Conservation (phyloP, 352 stramenopile species). For the Pythium rishiriense region DNA sequence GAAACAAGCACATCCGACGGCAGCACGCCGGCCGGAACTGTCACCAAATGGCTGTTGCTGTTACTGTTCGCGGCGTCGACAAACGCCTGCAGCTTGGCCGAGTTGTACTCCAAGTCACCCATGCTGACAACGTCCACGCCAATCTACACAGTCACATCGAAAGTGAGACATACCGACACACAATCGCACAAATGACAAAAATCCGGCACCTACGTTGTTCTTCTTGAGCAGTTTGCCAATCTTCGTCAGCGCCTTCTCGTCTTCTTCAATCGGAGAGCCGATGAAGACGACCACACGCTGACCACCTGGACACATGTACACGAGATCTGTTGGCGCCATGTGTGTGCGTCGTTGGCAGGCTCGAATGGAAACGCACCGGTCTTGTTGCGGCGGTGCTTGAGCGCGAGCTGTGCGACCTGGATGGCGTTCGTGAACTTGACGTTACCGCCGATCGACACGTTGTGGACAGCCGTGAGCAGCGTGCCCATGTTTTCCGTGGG, state of each 20-base stretch:
- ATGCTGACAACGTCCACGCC: constrained; percentile 98
- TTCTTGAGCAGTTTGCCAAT: constrained; percentile 99
- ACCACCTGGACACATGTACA: constrained; percentile 36
- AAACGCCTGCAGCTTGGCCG: constrained; percentile 87
- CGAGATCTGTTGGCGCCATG: no score
- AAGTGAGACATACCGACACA: background rate
- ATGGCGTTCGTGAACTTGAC: constrained; percentile 96
- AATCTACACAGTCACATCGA: constrained; percentile 53
- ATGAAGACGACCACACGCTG: constrained; percentile 97
- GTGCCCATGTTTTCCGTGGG: constrained; percentile 98
- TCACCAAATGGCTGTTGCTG: constrained; percentile 95
- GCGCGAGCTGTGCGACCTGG: constrained; percentile 95
- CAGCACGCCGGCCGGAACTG: constrained; percentile 95
- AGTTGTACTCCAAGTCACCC: constrained; percentile 93
- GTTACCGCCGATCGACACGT: constrained; percentile 83
- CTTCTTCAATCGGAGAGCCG: constrained; percentile 90
- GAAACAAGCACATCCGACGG: constrained; percentile 97
- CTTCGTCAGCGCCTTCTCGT: constrained; percentile 92
- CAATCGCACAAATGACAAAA: background rate
- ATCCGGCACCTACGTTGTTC: constrained; percentile 90
- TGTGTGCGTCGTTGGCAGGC: no score
- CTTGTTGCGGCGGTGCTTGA: constrained; percentile 99
- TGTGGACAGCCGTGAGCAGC: constrained; percentile 94
- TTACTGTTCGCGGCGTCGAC: constrained; percentile 94
- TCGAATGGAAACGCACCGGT: constrained; percentile 68